Evolutionary conservation across 2,329 filamentous ascomycete genomes (phyloP).

Genomic region (Ophiostoma perfectum): DNA sequence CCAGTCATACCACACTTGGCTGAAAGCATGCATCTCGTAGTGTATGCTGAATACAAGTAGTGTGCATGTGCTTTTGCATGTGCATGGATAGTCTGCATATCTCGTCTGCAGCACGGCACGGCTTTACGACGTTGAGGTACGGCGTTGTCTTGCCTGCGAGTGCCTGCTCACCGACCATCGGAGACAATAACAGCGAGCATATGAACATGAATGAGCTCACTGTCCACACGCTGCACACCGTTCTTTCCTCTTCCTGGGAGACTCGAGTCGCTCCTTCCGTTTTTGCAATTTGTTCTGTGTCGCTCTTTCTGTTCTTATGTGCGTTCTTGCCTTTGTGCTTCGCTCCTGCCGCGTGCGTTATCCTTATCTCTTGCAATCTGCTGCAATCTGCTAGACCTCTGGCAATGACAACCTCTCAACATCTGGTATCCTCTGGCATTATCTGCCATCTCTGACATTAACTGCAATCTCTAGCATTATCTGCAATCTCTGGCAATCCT

Average conservation of each 20-base stretch:
- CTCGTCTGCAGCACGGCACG: constrained; percentile 1
- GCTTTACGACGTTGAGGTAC: constrained; percentile 2
- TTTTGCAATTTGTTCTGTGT: background rate
- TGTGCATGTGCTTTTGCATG: background rate
- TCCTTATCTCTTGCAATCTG: background rate
- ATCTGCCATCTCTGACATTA: no score
- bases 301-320: background rate
- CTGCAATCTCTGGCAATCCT: background rate
- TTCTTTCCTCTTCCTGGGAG: background rate
- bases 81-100: constrained; percentile 1
- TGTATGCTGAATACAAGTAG: background rate
- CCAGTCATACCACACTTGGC: background rate
- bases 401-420: no score
- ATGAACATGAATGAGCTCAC: background rate
- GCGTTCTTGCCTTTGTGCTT: background rate
- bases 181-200: constrained; percentile 6
- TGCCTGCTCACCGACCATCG: constrained; percentile 7
- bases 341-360: background rate
- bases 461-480: background rate
- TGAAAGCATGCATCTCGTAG: background rate
- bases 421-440: no score
- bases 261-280: background rate
- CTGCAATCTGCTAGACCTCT: background rate
- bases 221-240: background rate
- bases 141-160: background rate